Evolutionary conservation across 1,284 basidiomycete genomes (phyloP).

Genomic region (Lentinus polychrous): DNA sequence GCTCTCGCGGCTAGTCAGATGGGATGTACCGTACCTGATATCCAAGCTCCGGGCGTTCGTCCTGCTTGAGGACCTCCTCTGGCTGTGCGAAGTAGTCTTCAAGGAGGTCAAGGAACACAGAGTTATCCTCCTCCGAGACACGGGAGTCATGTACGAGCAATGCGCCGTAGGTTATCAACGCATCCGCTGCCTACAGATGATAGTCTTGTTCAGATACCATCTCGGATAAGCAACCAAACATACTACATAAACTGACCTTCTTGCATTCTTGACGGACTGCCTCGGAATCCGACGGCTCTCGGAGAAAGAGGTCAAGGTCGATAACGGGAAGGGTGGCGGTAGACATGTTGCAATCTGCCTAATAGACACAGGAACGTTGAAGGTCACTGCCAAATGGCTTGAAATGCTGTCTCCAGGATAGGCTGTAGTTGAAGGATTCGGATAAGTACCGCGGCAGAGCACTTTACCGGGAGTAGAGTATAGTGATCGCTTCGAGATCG

Average conservation of each 20-base stretch:
- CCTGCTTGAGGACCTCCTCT: constrained; percentile 51
- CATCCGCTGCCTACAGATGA: constrained; percentile 59
- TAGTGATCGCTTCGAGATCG: background rate
- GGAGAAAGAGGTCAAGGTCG: constrained; percentile 74
- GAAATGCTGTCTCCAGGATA: constrained; percentile 3
- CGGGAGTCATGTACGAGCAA: constrained; percentile 77
- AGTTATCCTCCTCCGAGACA: constrained; percentile 77
- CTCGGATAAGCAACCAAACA: background rate
- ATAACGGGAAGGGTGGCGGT: constrained; percentile 54
- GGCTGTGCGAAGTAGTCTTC: constrained; percentile 86
- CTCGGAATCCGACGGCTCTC: constrained; percentile 38
- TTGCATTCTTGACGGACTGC: constrained; percentile 53
- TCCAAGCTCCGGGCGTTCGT: constrained; percentile 74
- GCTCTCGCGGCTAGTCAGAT: background rate
- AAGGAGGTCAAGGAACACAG: constrained; percentile 72
- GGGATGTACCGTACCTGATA: constrained; percentile 40
- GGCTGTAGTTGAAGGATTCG: background rate
- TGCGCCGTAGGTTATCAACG: constrained; percentile 76
- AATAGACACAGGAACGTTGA: background rate
- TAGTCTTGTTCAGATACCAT: background rate
- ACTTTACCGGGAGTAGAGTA: too few species aligned
- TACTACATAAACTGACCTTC: constrained; percentile 37
- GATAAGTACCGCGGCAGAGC: too few species aligned
- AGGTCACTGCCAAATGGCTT: background rate
- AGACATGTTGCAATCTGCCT: constrained; percentile 16